These are phyloP conservation scores for Leccinellum rugosiceps DNA, from an alignment of 768 basidiomycete species.

Conservation along the genomic window DNA sequence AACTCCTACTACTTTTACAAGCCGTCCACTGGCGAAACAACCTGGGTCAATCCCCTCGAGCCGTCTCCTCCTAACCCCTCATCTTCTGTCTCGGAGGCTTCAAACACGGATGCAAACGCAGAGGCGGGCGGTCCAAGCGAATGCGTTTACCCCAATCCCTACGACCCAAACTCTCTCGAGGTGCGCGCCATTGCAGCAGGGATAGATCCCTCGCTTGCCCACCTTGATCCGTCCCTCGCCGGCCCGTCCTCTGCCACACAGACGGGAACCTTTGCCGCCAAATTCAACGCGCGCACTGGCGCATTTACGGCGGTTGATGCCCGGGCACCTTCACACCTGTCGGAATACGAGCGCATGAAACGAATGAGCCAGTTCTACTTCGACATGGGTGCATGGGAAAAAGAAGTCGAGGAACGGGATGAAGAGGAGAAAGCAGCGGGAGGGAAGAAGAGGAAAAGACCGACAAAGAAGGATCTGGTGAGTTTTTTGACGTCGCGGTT, in stretches of 20 bases:
- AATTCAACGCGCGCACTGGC: constrained; percentile 81
- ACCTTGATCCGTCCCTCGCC: constrained; percentile 72
- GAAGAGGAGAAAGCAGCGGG: constrained; percentile 48
- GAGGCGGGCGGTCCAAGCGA: constrained; percentile 22
- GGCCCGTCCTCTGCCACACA: constrained; percentile 30
- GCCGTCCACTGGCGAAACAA: constrained; percentile 69
- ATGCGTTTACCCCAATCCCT: constrained; percentile 14
- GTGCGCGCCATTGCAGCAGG: constrained; percentile 73
- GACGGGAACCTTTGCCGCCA: constrained; percentile 55
- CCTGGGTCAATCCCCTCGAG: constrained; percentile 77
- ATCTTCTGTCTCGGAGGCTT: constrained; percentile 14
- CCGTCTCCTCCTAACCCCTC: constrained; percentile 28
- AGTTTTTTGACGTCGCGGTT: constrained; percentile 27
- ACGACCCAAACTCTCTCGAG: constrained; percentile 49
- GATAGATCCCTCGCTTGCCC: constrained; percentile 78
- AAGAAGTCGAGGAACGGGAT: constrained; percentile 53
- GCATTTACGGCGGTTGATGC: constrained; percentile 64
- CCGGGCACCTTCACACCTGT: constrained; percentile 71
- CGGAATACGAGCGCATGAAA: constrained; percentile 72
- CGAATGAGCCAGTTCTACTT: constrained; percentile 90
- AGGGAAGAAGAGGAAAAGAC: constrained; percentile 73
- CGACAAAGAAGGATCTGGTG: constrained; percentile 82
- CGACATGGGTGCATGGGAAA: constrained; percentile 77
- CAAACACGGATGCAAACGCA: constrained; percentile 19
- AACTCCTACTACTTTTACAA: constrained; percentile 88